Base-by-base conservation (phyloP, 306 rosid genomes). In the Hylodesmum podocarpum region DNA sequence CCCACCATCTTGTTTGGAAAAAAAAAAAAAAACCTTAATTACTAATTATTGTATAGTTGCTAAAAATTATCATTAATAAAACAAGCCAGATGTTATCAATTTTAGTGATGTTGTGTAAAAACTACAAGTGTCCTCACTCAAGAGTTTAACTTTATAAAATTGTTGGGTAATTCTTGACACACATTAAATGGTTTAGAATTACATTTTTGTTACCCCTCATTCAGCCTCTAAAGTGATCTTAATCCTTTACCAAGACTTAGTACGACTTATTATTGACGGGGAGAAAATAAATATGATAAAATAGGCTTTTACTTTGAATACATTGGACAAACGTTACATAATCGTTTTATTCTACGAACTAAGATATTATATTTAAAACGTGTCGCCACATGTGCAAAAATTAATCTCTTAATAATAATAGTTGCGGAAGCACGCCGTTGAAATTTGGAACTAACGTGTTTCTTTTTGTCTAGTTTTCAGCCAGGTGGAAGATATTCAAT, bases 351-450 rank as follows among this genome's bases (percentile, higher is more conserved):
- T 18, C 29, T n/a, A 1, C 18, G n/a, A 39, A 13, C 4, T 0
- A 57, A 67, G 5, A 41, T 19, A 44, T 10, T 47, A 50, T 49
- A 50, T 50, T 50, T 22, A 16, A 43, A 67, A 33, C 6, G 12
- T 46, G 64, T 70, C 21, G n/a, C 27, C 46, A n/a, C 10, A 2
- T 47, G 66, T 43, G 66, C 15, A 11, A 41, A 54, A 22, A 36
- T 37, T 58, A 1, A 41, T n/a, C 22, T 43, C 61, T 18, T 6
- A 58, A 57, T 40, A 40, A 41, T 40, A 19, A 27, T 49, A 15
- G 78, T 37, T 24, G 67, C 4, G 2, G 34, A 27, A 43, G n/a
- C 78, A 65, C 73, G 78, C 63, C 67, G 28, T 79, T 71, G 83
- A 79, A 72, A 39, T 29, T 47, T 73, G 44, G 31, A 51, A 55